These are phyloP conservation scores for Carex arenaria DNA, from an alignment of 202 grass and related monocot species.

Conservation along the genomic window DNA sequence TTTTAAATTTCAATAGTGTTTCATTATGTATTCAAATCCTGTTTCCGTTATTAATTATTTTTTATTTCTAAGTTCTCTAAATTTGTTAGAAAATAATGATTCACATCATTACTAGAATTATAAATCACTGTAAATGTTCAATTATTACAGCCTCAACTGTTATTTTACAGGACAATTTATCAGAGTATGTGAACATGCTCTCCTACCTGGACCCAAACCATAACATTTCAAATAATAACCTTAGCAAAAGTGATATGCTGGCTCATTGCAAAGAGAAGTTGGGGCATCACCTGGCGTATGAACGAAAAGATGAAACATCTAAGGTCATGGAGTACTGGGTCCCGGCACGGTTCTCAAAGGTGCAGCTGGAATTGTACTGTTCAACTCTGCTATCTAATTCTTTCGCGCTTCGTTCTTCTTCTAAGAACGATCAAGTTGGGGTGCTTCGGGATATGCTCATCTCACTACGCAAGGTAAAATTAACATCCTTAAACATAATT, in stretches of 20 bases:
- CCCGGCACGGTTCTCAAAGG: slow-evolving; percentile 57
- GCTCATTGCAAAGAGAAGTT: slow-evolving; percentile 60
- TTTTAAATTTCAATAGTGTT: background rate
- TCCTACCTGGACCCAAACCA: slow-evolving; percentile 20
- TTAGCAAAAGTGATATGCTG: slow-evolving; percentile 28
- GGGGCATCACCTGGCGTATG: slow-evolving; percentile 44
- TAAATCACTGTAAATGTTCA: background rate
- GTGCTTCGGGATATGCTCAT: slow-evolving; percentile 71
- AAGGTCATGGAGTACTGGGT: slow-evolving; percentile 89
- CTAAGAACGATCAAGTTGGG: slow-evolving; percentile 67
- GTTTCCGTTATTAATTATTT: background rate
- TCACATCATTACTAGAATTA: background rate
- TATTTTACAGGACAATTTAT: too few species aligned
- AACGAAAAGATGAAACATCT: slow-evolving; percentile 59
- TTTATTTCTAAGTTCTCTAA: background rate
- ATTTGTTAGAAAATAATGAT: background rate
- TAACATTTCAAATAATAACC: slow-evolving; percentile 6
- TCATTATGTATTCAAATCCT: background rate
- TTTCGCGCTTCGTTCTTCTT: slow-evolving; percentile 67
- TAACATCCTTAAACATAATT: background rate
- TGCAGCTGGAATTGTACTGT: slow-evolving; percentile 90
- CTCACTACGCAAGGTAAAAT: slow-evolving; percentile 74
- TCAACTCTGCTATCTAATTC: slow-evolving; percentile 64
- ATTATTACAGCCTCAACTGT: background rate
- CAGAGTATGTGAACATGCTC: too few species aligned